These are phyloP conservation scores for Lactifluus rugatus DNA, from an alignment of 768 basidiomycete genomes.

Conservation along the genomic window DNA sequence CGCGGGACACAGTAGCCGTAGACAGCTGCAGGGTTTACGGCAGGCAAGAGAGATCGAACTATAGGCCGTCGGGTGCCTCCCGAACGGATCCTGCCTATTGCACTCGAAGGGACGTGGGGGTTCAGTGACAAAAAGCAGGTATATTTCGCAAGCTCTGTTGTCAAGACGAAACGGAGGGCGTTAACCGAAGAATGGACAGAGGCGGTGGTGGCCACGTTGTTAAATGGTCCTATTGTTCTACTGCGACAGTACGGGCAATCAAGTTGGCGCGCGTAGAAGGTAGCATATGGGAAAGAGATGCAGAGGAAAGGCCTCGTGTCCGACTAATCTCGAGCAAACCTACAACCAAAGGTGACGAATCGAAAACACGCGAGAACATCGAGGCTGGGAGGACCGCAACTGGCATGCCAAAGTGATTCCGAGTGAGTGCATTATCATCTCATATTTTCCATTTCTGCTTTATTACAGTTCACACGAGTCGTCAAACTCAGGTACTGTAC, in stretches of 20 bases:
- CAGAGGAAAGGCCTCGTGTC: constrained; percentile 14
- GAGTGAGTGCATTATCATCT: not conserved
- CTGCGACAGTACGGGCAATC: constrained; percentile 12
- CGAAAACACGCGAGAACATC: constrained; percentile 24
- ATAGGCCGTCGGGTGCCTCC: constrained; percentile 7
- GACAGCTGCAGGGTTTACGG: constrained; percentile 18
- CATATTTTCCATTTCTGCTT: constrained; percentile 9
- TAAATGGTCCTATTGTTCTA: constrained; percentile 18
- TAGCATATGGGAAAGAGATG: constrained; percentile 18
- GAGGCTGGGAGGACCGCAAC: constrained; percentile 23
- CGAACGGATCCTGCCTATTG: constrained; percentile 19
- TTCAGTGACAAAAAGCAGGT: constrained; percentile 10
- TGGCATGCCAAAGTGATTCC: constrained; percentile 2
- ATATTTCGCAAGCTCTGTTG: constrained; percentile 1
- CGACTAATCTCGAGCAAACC: constrained; percentile 7
- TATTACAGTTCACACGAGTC: constrained; percentile 6
- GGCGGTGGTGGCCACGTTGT: constrained; percentile 14
- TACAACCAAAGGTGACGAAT: constrained; percentile 12
- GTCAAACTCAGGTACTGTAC: not conserved
- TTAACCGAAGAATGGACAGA: constrained; percentile 16
- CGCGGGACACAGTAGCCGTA: constrained; percentile 15
- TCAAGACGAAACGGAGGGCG: constrained; percentile 12
- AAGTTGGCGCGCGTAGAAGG: constrained; percentile 16
- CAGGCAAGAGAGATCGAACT: constrained; percentile 15
- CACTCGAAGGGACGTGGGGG: constrained; percentile 14